phyloP scores from a whole-genome alignment of 805 yeast species.

The Hanseniaspora occidentalis region DNA sequence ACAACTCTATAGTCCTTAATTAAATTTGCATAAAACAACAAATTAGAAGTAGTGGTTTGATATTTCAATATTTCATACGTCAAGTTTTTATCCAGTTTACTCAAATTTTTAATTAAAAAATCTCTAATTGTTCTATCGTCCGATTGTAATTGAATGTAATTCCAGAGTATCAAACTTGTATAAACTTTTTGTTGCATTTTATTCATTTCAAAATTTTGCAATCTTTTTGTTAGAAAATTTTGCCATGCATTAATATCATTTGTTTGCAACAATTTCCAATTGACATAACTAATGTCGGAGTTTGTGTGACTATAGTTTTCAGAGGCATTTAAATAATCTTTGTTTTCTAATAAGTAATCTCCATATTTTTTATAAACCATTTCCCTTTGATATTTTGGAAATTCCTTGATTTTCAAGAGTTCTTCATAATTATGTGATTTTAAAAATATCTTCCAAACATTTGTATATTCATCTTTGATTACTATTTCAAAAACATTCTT shows the following conservation, averaged over 20 bases:
- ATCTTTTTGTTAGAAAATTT: constrained; percentile 32
- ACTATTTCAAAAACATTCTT: constrained; percentile 58
- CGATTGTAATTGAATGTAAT: constrained; percentile 9
- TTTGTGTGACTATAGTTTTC: constrained; percentile 37
- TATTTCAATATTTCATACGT: constrained; percentile 58
- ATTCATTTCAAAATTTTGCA: constrained; percentile 15
- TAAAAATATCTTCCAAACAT: constrained; percentile 62
- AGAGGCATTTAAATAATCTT: constrained; percentile 32
- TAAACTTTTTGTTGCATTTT: constrained; percentile 21
- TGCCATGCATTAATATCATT: constrained; percentile 32
- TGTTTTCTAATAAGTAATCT: constrained; percentile 28
- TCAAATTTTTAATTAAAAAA: constrained; percentile 18
- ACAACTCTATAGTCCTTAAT: constrained; percentile 60
- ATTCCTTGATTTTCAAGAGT: constrained; percentile 37
- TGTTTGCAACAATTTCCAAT: constrained; percentile 39
- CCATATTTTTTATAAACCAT: constrained; percentile 44
- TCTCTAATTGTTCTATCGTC: constrained; percentile 5
- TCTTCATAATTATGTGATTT: constrained; percentile 43
- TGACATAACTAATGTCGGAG: constrained; percentile 34
- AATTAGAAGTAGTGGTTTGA: constrained; percentile 51
- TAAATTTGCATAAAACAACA: constrained; percentile 54
- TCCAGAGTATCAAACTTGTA: constrained; percentile 28
- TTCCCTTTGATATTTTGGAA: constrained; percentile 31
- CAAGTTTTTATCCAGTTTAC: constrained; percentile 32
- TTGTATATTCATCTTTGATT: constrained; percentile 52